Evolutionary conservation across 225 moss, liverwort and hornwort genomes (phyloP), one percentile per base, ranked within the genome.

Genomic region (Physcomitrium patens): DNA sequence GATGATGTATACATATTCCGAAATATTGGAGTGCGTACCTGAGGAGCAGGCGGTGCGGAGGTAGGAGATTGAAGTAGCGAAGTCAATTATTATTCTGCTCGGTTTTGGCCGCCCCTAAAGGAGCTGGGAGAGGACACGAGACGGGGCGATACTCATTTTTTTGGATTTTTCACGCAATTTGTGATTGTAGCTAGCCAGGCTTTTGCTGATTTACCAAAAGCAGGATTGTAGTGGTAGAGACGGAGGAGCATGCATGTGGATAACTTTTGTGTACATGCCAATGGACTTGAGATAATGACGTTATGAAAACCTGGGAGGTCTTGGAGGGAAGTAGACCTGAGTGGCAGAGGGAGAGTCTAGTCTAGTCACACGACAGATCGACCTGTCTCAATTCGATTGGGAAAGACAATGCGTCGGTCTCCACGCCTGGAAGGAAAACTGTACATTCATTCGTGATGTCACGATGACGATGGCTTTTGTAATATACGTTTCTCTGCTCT

Each of bases 381-480:
- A 80, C 87, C 79, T 77, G 71, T 77, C 80, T 77, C 64, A 44
- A 85, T 85, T 87, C 27, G 24, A 24, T 24, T 24, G 24, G 65
- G 68, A 74, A 78, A 69, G 75, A 82, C 75, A 75, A 60, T 46
- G 78, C 76, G 88, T 85, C 85, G 85, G 85, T 88, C 88, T 76
- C 78, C 77, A 24, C 85, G 82, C 85, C 76, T 85, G 83, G 85
- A 85, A 83, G 82, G 77, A 70, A 78, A 80, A 80, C 82, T 88
- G 88, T 85, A 88, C 50, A 85, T 88, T 85, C 85, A 88, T 88
- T 88, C 88, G 85, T 88, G 88, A 88, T 82, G 87, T 87, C 84
- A 78, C 78, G 82, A 80, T 80, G 82, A 83, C 80, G 76, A 82
- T 85, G 88, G 88, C 80, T 82, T 88, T 80, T 88, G 88, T 88